Evolutionary conservation across 2,329 filamentous ascomycete species (phyloP).

Genomic region (Magnaporthiopsis incrustans): DNA sequence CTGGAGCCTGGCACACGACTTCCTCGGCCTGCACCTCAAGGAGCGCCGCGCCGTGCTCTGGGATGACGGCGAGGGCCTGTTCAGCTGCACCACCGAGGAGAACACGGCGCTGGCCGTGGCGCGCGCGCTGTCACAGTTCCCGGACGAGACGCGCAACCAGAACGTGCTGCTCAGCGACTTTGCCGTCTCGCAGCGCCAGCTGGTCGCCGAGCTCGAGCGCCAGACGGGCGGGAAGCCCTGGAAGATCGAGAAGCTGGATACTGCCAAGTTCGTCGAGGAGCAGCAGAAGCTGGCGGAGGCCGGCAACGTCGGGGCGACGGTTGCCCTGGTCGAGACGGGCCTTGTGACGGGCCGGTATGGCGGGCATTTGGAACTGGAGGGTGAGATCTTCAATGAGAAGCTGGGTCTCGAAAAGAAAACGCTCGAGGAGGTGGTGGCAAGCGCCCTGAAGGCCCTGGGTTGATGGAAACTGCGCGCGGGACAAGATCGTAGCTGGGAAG

Average conservation of each 20-base stretch:
- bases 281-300: constrained; percentile 18
- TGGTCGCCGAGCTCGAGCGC: constrained; percentile 38
- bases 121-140: constrained; percentile 18
- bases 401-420: constrained; percentile 19
- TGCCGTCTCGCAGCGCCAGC: constrained; percentile 21
- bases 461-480: background rate
- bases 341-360: constrained; percentile 24
- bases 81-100: constrained; percentile 26
- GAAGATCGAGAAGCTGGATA: constrained; percentile 23
- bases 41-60: constrained; percentile 13
- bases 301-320: constrained; percentile 17
- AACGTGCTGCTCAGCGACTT: constrained; percentile 26
- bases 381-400: constrained; percentile 22
- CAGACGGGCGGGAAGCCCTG: constrained; percentile 14
- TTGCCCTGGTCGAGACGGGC: constrained; percentile 23
- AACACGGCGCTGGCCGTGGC: constrained; percentile 24
- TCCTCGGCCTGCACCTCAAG: constrained; percentile 19
- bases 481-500: too few relatives aligned
- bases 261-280: constrained; percentile 15
- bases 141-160: constrained; percentile 24
- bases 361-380: constrained; percentile 24
- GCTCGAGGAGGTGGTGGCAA: constrained; percentile 18
- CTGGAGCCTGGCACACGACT: constrained; percentile 20
- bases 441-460: constrained; percentile 5
- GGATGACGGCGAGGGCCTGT: constrained; percentile 25